Evolutionary conservation across 2,329 filamentous ascomycete genomes (phyloP).

Genomic region (Aureobasidium sp.): DNA sequence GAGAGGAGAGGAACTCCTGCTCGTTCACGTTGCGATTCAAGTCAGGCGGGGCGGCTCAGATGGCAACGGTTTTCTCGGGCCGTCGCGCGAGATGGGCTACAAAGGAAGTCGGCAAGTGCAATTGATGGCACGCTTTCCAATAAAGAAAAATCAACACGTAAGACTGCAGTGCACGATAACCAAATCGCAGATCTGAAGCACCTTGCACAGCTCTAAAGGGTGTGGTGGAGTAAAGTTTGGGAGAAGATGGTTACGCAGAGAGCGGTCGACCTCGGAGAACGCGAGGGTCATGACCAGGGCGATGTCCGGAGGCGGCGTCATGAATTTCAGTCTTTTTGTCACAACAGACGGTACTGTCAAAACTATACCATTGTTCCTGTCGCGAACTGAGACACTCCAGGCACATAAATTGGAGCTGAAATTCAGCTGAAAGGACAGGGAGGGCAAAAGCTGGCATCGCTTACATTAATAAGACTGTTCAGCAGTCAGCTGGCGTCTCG

Average conservation of each 20-base stretch:
- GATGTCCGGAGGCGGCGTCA: slow-evolving; percentile 8
- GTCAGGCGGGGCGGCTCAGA: not conserved
- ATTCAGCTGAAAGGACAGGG: not conserved
- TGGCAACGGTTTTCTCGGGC: not conserved
- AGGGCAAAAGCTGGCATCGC: not conserved
- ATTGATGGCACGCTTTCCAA: not conserved
- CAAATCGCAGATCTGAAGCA: slow-evolving; percentile 6
- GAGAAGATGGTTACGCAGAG: not conserved
- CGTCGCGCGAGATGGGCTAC: not conserved
- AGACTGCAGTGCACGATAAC: slow-evolving; percentile 7
- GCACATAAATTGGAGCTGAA: not conserved
- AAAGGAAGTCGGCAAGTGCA: not conserved
- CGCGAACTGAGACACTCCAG: not conserved
- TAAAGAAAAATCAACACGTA: not conserved
- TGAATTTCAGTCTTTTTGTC: not conserved
- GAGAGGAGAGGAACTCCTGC: not conserved
- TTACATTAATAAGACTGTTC: not conserved
- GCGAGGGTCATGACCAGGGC: not conserved
- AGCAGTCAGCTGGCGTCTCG: not conserved
- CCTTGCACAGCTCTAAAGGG: not conserved
- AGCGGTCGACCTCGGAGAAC: not conserved
- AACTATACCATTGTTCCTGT: not conserved
- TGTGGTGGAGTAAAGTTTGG: not conserved
- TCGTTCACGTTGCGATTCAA: not conserved
- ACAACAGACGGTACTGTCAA: not conserved